phyloP scores from a whole-genome alignment of 805 yeast species.

The Candida orba region DNA sequence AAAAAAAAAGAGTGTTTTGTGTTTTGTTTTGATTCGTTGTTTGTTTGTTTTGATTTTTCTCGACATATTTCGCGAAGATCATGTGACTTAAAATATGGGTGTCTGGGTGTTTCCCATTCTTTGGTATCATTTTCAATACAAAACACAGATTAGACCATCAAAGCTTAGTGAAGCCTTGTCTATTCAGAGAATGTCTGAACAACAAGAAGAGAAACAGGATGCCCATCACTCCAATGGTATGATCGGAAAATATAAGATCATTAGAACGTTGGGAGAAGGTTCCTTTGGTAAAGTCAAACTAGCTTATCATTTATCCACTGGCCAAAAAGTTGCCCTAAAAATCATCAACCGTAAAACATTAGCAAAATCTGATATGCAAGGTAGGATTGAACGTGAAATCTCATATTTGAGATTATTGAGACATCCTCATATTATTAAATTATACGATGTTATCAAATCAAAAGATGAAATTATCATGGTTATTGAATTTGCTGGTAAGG shows the following conservation, averaged over 20 bases:
- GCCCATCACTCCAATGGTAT: conserved; percentile 32
- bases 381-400: conserved; percentile 90
- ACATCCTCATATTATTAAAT: conserved; percentile 93
- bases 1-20: neutral
- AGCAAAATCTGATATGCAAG: conserved; percentile 96
- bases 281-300: conserved; percentile 94
- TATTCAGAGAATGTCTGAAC: conserved; percentile 14
- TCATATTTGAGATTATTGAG: conserved; percentile 79
- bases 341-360: conserved; percentile 87
- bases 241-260: conserved; percentile 89
- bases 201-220: conserved; percentile 21
- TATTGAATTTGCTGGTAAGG: conserved; percentile 94
- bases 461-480: conserved; percentile 97
- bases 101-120: neutral
- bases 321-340: conserved; percentile 87
- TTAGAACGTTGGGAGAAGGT: conserved; percentile 92
- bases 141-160: too few relatives aligned
- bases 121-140: too few relatives aligned
- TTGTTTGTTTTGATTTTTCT: conserved; percentile 3
- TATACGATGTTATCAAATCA: conserved; percentile 91
- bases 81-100: neutral
- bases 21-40: conserved; percentile 1
- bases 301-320: conserved; percentile 84
- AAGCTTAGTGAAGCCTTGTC: neutral
- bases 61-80: neutral